Evolutionary conservation across 73 alveolate species (phyloP), one percentile per base, ranked within the genome.

Genomic region (Paraurostyla sp.): DNA sequence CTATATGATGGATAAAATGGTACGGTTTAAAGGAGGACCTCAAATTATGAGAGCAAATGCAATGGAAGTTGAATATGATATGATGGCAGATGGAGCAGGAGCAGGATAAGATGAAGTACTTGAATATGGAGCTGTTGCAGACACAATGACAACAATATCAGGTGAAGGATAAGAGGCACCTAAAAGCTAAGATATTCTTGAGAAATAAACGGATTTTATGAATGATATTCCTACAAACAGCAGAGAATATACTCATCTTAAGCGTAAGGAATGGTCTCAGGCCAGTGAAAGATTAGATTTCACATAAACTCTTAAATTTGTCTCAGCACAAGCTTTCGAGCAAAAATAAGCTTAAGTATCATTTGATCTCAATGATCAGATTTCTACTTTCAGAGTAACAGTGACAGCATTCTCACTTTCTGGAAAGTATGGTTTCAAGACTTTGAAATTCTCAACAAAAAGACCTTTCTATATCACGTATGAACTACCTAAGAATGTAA

Each of bases 321-420:
- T 69, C 1, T 45, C 88, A 22, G 50, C 93, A 6, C 18, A 4
- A 18, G 33, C 20, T 30, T 42, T 51, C 38, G 18, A 45, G 4
- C 22, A 38, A 2, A 20, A 40, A 22, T 15, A 6, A 36, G 59
- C 29, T 46, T 16, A 35, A 60, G 88, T 80, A 20, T 41, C 78
- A 2, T 82, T 81, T 62, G 71, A 83, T 0, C 71, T 84, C 29
- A 56, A 71, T 73, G 95, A 91, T 51, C 63, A 71, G 27, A 91
- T 91, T 29, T 71, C 95, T 56, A 43, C 71, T n/a, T 91, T 91
- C 88, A 69, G 87, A 46, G 42, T 91, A 15, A 27, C 68, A 15
- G 93, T 82, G 0, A 48, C 48, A 33, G 92, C 91, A 9, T 89
- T 91, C 22, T 20, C 76, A n/a, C 20, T 30, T 38, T 32, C 57